Base-by-base conservation (phyloP, 306 rosid genomes). In the Quercus mongolica region DNA sequence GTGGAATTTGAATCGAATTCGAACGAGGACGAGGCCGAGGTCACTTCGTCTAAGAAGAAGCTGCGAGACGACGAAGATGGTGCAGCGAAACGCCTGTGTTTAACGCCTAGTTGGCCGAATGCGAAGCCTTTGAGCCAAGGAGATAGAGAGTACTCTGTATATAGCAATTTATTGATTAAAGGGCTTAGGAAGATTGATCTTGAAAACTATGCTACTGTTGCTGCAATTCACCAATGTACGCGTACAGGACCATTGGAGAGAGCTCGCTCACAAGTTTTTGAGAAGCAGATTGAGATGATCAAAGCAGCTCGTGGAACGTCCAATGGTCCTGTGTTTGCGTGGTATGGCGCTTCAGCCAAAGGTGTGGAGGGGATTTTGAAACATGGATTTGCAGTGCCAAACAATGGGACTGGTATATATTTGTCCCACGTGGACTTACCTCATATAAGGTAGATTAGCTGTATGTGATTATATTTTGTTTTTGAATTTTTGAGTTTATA, bases 341-440 rank as follows among this genome's bases (percentile, higher is more conserved):
- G 94, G 94, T 88, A 79, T 57, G 85, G 87, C 1, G 84, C 85
- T 18, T 77, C 97, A 4, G 68, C 38, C 19, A 65, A 81, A 63
- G 74, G 57, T 13, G 75, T 90, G 25, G 81, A 69, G 1, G 75
- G 64, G 4, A 75, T 88, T 78, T 85, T 92, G 59, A 59, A 78
- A 5, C 80, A 82, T 84, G 92, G 94, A 11, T 92, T 92, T 73
- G 79, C 80, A 11, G 81, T 83, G 63, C 78, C 86, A 17, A 23
- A 17, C 74, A 71, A 82, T 74, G 85, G 86, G 31, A 65, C 51
- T 75, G 91, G 90, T 44, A 72, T 92, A 28, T 65, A 78, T 69
- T 76, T 92, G 21, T 89, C 90, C 19, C 80, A 82, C 6, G 35
- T 86, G 23, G 78, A 52, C 55, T 77, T 75, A 26, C 94, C 94